Evolutionary conservation across 139 green algal species (phyloP), one percentile per base, ranked within the genome.

Genomic region (Deuterostichococcus epilithicus): DNA sequence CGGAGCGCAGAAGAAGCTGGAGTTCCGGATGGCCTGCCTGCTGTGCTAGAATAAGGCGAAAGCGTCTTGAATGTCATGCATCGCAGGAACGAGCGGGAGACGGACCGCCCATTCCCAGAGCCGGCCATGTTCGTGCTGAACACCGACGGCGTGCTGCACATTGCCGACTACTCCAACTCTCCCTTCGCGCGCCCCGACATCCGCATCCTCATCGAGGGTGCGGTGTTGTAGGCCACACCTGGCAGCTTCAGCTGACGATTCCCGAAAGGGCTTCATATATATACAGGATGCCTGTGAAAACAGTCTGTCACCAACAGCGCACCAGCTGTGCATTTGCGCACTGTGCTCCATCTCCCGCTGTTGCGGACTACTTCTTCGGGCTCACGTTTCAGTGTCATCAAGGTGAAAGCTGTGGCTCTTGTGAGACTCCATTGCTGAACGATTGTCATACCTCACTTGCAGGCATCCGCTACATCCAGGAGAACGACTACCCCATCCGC

Each of bases 71-170:
- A 39, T 70, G 65, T 37, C 32, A 15, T 63, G 18, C 20, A 20
- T 28, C n/a, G 15, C 5, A 36, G 78, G 25, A 82, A 78, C 66
- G 69, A 75, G n/a, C 69, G 78, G 37, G 78, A 82, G 78, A 70
- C 78, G 44, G 78, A 82, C 65, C 42, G 69, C n/a, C 78, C 78
- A 5, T 82, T 82, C 72, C 78, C 78, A 58, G 85, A 90, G 78
- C 85, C 85, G 35, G 85, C 85, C 2, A 68, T 90, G 78, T 90
- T 90, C 75, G 68, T 90, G 72, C 68, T 90, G 23, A 89, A 90
- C 73, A 81, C 83, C 3, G 85, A 86, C 20, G 85, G 85, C 5
- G 66, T 89, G 58, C 44, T 90, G 35, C 78, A 89, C 52, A 77
- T 87, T 15, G 30, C 85, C 63, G 81, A 83, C 44, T 87, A 87